Conservation (phyloP, 768 basidiomycete species). For the Mycena haematopus region DNA sequence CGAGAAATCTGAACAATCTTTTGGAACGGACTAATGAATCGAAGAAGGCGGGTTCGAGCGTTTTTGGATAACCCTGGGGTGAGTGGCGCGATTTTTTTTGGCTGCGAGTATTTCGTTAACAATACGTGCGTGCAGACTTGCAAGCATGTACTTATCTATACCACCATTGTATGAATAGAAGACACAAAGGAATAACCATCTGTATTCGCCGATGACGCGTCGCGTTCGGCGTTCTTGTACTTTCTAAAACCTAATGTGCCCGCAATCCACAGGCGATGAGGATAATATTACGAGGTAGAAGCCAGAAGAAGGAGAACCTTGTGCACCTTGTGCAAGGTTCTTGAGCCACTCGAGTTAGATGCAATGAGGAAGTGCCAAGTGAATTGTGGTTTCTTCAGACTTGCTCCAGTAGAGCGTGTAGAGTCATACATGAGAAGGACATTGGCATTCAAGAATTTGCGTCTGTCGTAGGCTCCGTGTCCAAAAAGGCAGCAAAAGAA, state of each 20-base stretch:
- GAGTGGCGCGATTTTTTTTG: constrained; percentile 9
- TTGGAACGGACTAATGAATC: constrained; percentile 42
- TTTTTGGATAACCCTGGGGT: constrained; percentile 29
- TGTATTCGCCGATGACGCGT: constrained; percentile 21
- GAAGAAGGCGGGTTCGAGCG: constrained; percentile 27
- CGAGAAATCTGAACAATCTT: constrained; percentile 73
- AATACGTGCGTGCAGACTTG: constrained; percentile 10
- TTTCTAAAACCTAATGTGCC: not conserved
- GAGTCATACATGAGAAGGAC: not conserved
- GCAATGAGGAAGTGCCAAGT: not conserved
- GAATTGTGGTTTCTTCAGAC: not conserved
- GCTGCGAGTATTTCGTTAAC: constrained; percentile 1
- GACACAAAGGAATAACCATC: constrained; percentile 27
- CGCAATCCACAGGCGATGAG: not conserved
- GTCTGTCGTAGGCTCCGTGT: no score
- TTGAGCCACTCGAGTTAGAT: not conserved
- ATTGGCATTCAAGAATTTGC: not conserved
- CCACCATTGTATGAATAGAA: constrained; percentile 29
- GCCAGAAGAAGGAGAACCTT: not conserved
- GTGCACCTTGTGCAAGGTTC: not conserved
- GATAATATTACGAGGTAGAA: not conserved
- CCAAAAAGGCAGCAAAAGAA: not conserved
- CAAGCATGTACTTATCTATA: constrained; percentile 28
- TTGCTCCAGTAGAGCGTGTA: not conserved
- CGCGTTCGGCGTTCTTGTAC: not conserved